Conservation (phyloP, 176 grass and related monocot genomes). For the Carex cristatella region DNA sequence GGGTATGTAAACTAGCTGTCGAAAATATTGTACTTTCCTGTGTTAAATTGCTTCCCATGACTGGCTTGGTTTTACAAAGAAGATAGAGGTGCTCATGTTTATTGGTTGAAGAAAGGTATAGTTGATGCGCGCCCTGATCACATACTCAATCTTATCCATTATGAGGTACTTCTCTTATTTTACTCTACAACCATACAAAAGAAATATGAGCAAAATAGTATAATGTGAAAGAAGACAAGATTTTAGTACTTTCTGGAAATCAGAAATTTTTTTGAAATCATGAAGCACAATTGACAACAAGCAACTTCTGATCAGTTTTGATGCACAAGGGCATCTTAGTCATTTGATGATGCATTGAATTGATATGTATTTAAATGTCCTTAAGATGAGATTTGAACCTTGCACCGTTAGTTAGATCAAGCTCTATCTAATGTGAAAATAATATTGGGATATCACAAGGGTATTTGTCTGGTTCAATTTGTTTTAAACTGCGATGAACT, state of each 20-base stretch:
- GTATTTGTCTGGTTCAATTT: background rate
- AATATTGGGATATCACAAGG: background rate
- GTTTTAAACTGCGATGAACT: background rate
- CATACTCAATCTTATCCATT: slow-evolving; percentile 89
- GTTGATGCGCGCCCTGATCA: slow-evolving; percentile 72
- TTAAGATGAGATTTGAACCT: background rate
- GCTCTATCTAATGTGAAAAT: background rate
- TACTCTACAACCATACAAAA: background rate
- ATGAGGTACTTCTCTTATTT: slow-evolving; percentile 52
- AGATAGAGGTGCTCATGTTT: slow-evolving; percentile 88
- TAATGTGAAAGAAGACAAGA: background rate
- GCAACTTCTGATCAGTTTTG: background rate
- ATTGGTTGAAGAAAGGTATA: slow-evolving; percentile 73
- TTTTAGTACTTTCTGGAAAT: background rate
- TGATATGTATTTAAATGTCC: background rate
- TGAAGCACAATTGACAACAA: background rate
- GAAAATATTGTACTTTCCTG: background rate
- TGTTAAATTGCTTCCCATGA: slow-evolving; percentile 37
- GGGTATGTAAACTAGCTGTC: background rate
- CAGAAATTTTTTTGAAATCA: background rate
- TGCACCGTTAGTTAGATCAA: background rate
- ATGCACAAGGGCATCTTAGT: background rate
- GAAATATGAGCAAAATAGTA: background rate
- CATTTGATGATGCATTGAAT: background rate
- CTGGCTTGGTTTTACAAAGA: slow-evolving; percentile 61